Percentiles rank a stretch among this genome's conserved stretches.
phyloP scores from a whole-genome alignment of 768 basidiomycete genomes.

The Suillus decipiens region DNA sequence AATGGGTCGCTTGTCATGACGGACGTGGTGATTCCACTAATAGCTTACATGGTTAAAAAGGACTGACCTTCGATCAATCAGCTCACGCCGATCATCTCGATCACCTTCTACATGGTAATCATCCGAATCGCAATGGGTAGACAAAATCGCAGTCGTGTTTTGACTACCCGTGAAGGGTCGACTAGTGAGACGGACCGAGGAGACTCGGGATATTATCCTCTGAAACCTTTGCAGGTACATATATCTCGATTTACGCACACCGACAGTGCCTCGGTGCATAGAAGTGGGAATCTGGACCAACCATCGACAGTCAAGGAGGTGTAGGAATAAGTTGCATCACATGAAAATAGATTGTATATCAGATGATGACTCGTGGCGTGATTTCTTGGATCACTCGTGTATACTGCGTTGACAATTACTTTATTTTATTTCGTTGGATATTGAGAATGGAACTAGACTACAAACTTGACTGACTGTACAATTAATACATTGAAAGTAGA shows the following conservation, averaged over 20 bases:
- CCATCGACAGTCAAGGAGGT: neutral
- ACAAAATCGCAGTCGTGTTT: neutral
- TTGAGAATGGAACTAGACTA: neutral
- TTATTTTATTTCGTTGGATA: neutral
- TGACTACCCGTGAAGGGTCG: neutral
- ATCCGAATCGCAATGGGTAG: constrained; percentile 11
- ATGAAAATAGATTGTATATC: neutral
- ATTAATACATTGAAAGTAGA: too few species aligned
- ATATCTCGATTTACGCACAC: neutral
- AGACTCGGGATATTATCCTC: neutral
- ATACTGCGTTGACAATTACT: neutral
- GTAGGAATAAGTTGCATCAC: neutral
- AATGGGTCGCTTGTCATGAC: constrained; percentile 38
- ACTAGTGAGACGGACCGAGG: neutral
- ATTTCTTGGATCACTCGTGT: neutral
- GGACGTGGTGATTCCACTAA: constrained; percentile 32
- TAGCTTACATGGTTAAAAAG: neutral
- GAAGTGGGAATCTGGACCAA: neutral
- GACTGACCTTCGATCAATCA: neutral
- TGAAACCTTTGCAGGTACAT: constrained; percentile 12
- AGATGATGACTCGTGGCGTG: neutral
- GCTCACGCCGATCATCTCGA: constrained; percentile 11
- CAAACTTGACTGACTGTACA: neutral
- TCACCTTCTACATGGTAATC: constrained; percentile 13
- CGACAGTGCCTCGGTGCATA: neutral